Conservation (phyloP, 768 basidiomycete genomes). For the Auriculariales sp. region DNA sequence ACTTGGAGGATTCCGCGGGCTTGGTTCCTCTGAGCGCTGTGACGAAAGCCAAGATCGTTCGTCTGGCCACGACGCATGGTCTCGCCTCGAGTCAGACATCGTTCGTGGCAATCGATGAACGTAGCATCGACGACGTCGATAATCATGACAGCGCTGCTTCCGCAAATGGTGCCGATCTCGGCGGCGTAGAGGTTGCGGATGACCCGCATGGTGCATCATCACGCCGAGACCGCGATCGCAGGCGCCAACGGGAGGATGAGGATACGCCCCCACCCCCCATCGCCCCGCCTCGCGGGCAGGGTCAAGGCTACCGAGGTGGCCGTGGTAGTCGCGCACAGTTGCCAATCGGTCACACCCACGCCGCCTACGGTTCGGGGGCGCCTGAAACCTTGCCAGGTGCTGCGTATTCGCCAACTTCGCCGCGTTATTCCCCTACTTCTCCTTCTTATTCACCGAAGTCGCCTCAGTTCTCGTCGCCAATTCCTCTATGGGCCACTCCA, state of each 20-base stretch:
- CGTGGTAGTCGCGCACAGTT: too few relatives aligned
- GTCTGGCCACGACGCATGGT: slow-evolving; percentile 35
- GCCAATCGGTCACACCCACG: too few relatives aligned
- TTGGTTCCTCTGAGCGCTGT: slow-evolving; percentile 18
- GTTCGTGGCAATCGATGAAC: slow-evolving; percentile 36
- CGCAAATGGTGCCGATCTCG: neutral
- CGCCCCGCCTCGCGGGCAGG: neutral
- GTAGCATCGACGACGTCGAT: neutral
- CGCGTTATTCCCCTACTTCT: too few relatives aligned
- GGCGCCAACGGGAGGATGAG: neutral
- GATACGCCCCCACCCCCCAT: neutral
- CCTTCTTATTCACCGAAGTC: too few relatives aligned
- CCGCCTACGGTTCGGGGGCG: too few relatives aligned
- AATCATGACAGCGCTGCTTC: neutral
- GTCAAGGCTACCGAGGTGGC: too few relatives aligned
- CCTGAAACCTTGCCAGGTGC: too few relatives aligned
- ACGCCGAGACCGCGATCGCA: neutral
- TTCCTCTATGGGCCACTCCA: too few relatives aligned
- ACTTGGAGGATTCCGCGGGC: slow-evolving; percentile 24
- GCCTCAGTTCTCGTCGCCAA: too few relatives aligned
- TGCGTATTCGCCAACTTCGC: too few relatives aligned
- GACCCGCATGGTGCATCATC: neutral
- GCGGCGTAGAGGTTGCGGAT: neutral
- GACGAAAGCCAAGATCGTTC: slow-evolving; percentile 31
- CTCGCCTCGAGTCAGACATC: slow-evolving; percentile 39